Evolutionary conservation across 1,284 basidiomycete genomes (phyloP), one percentile per base, ranked within the genome.

Genomic region (Amylostereum areolatum): DNA sequence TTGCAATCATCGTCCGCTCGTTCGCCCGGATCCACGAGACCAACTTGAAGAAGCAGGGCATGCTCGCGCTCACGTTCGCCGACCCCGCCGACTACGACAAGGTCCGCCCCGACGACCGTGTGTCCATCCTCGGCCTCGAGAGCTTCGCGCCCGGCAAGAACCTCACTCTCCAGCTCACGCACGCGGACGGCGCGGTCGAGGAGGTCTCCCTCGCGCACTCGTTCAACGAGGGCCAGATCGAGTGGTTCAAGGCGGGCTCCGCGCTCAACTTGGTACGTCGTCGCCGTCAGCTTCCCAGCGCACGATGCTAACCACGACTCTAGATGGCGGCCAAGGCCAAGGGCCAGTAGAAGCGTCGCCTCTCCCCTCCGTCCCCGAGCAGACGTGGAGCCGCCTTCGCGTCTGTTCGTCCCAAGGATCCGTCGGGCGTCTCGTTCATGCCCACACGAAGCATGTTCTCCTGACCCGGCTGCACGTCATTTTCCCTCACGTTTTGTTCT

Each of bases 11-110:
- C 69, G 88, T 88, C 63, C 85, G 92, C 65, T 92, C 89, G 35
- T 97, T 97, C 69, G 95, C 95, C 45, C 92, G 95, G 75, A 97
- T 98, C 73, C 95, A 97, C 77, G 93, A 97, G 81, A 91, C 89
- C 67, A 97, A 97, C 82, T 77, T 96, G 78, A 96, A 96, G 87
- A 97, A 94, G 80, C 91, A 94, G 75, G 91, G 91, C 59, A 92
- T 95, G 89, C 89, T 96, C 54, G 90, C 92, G 2, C 72, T 95
- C 57, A 95, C 90, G 55, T 96, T 97, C 67, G 85, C 71, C 53
- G 79, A 97, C 74, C 77, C 87, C 9, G 89, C 79, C 54, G 94
- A 97, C 71, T 97, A 97, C 70, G 90, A 96, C 66, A 91, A 89
- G 74, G 69, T 96, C 59, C 77, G 75, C 61, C 88, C 92, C 27